A percentile compares a stretch with the other conserved stretches of the same genome.
Evolutionary conservation across 139 green algal species (phyloP).

Genomic region (Diplosphaera chodatii): DNA sequence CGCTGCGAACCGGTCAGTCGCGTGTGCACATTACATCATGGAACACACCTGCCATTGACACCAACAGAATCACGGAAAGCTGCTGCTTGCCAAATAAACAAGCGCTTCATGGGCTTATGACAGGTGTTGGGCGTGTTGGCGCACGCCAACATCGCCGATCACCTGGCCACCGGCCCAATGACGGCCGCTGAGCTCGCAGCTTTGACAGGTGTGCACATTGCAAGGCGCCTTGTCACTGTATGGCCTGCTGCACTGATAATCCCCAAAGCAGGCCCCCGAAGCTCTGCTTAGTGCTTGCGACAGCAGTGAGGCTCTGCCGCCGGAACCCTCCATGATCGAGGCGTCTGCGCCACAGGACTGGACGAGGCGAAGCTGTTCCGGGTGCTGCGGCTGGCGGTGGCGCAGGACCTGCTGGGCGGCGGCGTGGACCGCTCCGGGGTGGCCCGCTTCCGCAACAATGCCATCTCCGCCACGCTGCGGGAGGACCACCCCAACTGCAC

Average conservation of each 20-base stretch:
- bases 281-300: too few species aligned
- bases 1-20: too few species aligned
- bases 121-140: background rate
- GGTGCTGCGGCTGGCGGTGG: slow-evolving; percentile 5
- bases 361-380: background rate
- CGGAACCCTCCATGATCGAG: too few species aligned
- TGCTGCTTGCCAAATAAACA: too few species aligned
- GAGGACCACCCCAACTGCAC: slow-evolving; percentile 10
- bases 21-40: too few species aligned
- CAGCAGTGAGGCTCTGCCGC: too few species aligned
- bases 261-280: too few species aligned
- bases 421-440: background rate
- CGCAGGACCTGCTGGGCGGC: background rate
- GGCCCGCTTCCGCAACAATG: slow-evolving; percentile 9
- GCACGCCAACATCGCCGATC: background rate
- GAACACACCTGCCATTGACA: too few species aligned
- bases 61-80: too few species aligned
- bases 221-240: too few species aligned
- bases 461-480: background rate
- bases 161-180: background rate
- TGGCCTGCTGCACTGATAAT: background rate
- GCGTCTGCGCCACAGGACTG: too few species aligned
- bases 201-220: background rate
- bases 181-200: background rate
- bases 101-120: too few species aligned